phyloP scores from a whole-genome alignment of 1,139 yeast genomes.

The Candida gigantensis region DNA sequence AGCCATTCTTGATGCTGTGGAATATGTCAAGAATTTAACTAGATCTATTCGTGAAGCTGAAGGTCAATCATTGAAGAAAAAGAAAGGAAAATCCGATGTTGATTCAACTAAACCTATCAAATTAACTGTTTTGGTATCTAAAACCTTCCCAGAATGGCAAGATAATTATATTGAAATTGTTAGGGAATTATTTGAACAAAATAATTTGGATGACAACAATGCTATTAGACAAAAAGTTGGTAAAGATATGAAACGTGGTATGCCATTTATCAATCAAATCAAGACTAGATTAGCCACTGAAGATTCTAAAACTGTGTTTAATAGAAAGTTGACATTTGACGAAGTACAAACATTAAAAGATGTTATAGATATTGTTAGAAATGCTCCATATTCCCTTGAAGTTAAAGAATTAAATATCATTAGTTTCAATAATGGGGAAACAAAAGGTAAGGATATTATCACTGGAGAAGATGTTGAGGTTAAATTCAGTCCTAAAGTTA shows the following conservation, averaged over 20 bases:
- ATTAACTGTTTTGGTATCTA: slow-evolving; percentile 70
- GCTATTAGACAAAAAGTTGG: slow-evolving; percentile 63
- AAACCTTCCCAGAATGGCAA: slow-evolving; percentile 97
- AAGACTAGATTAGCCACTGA: slow-evolving; percentile 75
- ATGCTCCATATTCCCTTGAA: slow-evolving; percentile 65
- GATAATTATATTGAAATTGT: slow-evolving; percentile 82
- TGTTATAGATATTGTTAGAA: slow-evolving; percentile 55
- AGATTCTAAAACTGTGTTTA: slow-evolving; percentile 74
- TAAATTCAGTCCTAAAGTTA: slow-evolving; percentile 60
- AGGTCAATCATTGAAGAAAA: slow-evolving; percentile 82
- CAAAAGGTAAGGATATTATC: slow-evolving; percentile 60
- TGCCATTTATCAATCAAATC: slow-evolving; percentile 90
- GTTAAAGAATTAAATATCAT: slow-evolving; percentile 54
- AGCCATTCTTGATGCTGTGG: slow-evolving; percentile 64
- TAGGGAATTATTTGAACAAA: slow-evolving; percentile 70
- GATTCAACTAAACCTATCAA: slow-evolving; percentile 73
- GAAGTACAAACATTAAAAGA: slow-evolving; percentile 71
- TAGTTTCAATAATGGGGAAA: slow-evolving; percentile 63
- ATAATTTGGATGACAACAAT: slow-evolving; percentile 61
- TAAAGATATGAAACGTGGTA: slow-evolving; percentile 89
- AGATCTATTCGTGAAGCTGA: slow-evolving; percentile 92
- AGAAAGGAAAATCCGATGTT: slow-evolving; percentile 79
- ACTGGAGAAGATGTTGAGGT: slow-evolving; percentile 75
- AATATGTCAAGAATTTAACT: slow-evolving; percentile 73
- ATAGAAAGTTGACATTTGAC: slow-evolving; percentile 80